A percentile compares a stretch with the other conserved stretches of the same genome.
phyloP scores from a whole-genome alignment of 768 basidiomycete species.

The Mrakia gelida region DNA sequence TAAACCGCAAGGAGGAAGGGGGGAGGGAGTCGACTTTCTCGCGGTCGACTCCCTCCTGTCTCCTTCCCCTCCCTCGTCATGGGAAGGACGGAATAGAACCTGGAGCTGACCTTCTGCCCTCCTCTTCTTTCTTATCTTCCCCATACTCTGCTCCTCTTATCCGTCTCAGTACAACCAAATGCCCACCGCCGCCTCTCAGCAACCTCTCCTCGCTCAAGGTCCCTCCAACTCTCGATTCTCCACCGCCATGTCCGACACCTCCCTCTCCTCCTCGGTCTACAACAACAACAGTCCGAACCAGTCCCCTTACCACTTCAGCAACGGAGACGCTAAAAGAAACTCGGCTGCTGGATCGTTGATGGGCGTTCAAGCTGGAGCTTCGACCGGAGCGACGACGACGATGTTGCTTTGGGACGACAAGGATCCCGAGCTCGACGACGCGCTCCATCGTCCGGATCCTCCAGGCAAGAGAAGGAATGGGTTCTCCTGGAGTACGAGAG shows the following conservation, averaged over 20 bases:
- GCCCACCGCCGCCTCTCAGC: slow-evolving; percentile 4
- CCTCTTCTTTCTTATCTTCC: neutral
- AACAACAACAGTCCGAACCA: neutral
- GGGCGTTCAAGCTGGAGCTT: neutral
- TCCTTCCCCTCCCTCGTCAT: neutral
- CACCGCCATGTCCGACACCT: slow-evolving; percentile 19
- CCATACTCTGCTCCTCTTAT: neutral
- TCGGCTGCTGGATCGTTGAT: slow-evolving; percentile 14
- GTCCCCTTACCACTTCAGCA: slow-evolving; percentile 3
- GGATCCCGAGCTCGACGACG: slow-evolving; percentile 33
- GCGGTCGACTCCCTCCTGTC: neutral
- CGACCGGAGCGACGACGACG: slow-evolving; percentile 1
- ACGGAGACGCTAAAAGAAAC: neutral
- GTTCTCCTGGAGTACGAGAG: slow-evolving; percentile 23
- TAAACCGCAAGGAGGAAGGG: too few species aligned
- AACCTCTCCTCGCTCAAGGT: slow-evolving; percentile 17
- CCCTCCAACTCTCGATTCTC: slow-evolving; percentile 21
- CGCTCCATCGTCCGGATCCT: slow-evolving; percentile 26
- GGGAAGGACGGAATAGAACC: too few species aligned
- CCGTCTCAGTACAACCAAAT: slow-evolving; percentile 7
- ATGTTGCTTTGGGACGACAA: slow-evolving; percentile 32
- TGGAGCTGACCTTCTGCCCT: too few species aligned
- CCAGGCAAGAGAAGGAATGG: neutral
- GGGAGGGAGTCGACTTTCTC: too few species aligned
- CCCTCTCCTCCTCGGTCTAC: slow-evolving; percentile 13